Conservation (phyloP, 2,329 filamentous ascomycete genomes). For the Stagonosporopsis vannaccii region DNA sequence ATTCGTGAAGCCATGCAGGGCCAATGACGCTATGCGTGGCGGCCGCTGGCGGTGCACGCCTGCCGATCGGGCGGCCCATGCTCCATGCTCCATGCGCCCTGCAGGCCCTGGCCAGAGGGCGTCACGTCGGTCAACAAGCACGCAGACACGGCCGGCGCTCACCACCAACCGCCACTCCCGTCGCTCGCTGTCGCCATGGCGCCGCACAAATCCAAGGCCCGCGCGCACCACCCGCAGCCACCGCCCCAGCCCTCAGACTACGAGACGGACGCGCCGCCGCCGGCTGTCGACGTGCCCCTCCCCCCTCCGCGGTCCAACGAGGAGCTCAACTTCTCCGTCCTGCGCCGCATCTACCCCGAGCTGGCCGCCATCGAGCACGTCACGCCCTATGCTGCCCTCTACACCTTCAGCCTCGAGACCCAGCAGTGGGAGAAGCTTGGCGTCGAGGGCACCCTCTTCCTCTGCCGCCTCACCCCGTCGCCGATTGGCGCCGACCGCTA, state of each 20-base stretch:
- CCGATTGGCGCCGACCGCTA: slow-evolving; percentile 52
- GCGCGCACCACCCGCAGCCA: slow-evolving; percentile 37
- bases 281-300: slow-evolving; percentile 48
- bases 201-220: slow-evolving; percentile 39
- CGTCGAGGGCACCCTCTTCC: slow-evolving; percentile 87
- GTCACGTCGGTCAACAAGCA: slow-evolving; percentile 1
- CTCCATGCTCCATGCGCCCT: background rate
- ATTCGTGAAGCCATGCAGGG: slow-evolving; percentile 9
- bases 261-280: slow-evolving; percentile 57
- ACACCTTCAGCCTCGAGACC: slow-evolving; percentile 73
- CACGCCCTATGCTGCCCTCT: slow-evolving; percentile 85
- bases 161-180: background rate
- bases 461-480: slow-evolving; percentile 67
- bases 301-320: slow-evolving; percentile 73
- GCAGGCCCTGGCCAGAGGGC: background rate
- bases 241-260: slow-evolving; percentile 61
- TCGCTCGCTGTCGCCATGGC: slow-evolving; percentile 31
- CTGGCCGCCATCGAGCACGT: slow-evolving; percentile 78
- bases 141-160: slow-evolving; percentile 1
- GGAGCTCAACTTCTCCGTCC: slow-evolving; percentile 85
- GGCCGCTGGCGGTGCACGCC: slow-evolving; percentile 12
- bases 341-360: slow-evolving; percentile 80
- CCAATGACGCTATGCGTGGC: slow-evolving; percentile 17
- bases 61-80: slow-evolving; percentile 6
- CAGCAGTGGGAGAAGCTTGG: slow-evolving; percentile 83